Percentiles rank a stretch among this genome's conserved stretches.
phyloP scores from a whole-genome alignment of 352 stramenopile species.

The Pythium aristosporum region DNA sequence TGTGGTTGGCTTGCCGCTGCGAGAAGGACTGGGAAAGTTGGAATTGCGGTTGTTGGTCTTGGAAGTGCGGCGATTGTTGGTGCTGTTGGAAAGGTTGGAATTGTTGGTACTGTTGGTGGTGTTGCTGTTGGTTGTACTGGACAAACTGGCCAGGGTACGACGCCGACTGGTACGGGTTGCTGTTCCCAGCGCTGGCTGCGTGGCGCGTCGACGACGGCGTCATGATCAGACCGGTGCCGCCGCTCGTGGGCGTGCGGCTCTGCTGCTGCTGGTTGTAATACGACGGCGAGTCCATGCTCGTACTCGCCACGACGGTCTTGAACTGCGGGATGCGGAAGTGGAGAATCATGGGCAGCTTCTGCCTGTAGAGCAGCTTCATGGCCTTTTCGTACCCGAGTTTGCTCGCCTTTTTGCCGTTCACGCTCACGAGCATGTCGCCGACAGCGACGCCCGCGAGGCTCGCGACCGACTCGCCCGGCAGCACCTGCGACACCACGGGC shows the following conservation, averaged over 20 bases:
- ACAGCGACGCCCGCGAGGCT: conserved; percentile 64
- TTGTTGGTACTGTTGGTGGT: conserved; percentile 20
- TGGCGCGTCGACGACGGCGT: conserved; percentile 3
- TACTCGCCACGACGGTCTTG: conserved; percentile 17
- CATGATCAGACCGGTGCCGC: conserved; percentile 3
- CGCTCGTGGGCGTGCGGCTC: conserved; percentile 12
- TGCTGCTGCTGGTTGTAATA: conserved; percentile 13
- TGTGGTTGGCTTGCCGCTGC: background rate
- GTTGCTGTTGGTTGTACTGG: conserved; percentile 24
- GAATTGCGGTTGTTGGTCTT: conserved; percentile 1
- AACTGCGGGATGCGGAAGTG: conserved; percentile 67
- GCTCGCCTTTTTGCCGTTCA: conserved; percentile 77
- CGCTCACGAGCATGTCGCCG: conserved; percentile 73
- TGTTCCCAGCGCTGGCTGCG: background rate
- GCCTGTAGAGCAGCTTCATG: conserved; percentile 76
- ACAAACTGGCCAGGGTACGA: conserved; percentile 21
- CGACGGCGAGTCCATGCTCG: conserved; percentile 14
- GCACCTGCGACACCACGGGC: conserved; percentile 67
- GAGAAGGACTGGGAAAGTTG: conserved; percentile 12
- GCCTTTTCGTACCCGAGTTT: conserved; percentile 79
- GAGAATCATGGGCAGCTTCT: conserved; percentile 67
- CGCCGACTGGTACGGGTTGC: background rate
- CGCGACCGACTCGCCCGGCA: conserved; percentile 70
- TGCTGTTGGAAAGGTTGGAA: background rate
- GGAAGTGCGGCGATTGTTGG: conserved; percentile 9